Evolutionary conservation across 169 alveolate genomes (phyloP).

Genomic region (Toxoplasma gondii): DNA sequence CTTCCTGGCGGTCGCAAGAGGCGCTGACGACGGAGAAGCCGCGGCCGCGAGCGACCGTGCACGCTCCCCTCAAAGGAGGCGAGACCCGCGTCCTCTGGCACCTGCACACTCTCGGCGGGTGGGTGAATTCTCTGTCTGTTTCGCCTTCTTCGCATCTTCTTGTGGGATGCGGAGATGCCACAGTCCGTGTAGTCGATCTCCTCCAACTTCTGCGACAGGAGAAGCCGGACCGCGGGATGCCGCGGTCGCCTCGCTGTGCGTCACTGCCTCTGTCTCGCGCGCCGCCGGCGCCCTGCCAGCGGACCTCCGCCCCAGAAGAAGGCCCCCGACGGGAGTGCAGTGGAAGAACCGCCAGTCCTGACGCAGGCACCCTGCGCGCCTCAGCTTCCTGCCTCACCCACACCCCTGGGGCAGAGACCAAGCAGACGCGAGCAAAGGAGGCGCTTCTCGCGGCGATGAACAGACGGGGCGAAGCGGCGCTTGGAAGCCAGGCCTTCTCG

Average conservation of each 20-base stretch:
- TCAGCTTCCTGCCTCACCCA: no score
- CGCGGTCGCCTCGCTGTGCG: background rate
- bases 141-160: slow-evolving; percentile 1
- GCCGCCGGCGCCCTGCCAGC: no score
- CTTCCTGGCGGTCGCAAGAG: no score
- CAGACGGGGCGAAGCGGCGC: slow-evolving; percentile 3
- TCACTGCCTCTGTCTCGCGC: background rate
- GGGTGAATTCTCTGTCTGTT: background rate
- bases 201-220: slow-evolving; percentile 3
- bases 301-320: no score
- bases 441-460: no score
- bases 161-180: slow-evolving; percentile 51
- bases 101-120: slow-evolving; percentile 43
- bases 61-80: background rate
- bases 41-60: no score
- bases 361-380: no score
- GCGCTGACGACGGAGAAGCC: background rate
- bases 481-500: slow-evolving; percentile 1
- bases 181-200: slow-evolving; percentile 38
- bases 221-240: slow-evolving; percentile 22
- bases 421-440: no score
- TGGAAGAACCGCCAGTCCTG: no score
- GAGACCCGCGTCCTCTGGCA: slow-evolving; percentile 25
- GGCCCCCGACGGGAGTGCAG: no score
- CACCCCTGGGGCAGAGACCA: no score